A percentile compares a stretch with the other conserved stretches of the same genome.
These are phyloP conservation scores for Cerrena zonata DNA, from an alignment of 1,284 basidiomycete genomes.

Conservation along the genomic window DNA sequence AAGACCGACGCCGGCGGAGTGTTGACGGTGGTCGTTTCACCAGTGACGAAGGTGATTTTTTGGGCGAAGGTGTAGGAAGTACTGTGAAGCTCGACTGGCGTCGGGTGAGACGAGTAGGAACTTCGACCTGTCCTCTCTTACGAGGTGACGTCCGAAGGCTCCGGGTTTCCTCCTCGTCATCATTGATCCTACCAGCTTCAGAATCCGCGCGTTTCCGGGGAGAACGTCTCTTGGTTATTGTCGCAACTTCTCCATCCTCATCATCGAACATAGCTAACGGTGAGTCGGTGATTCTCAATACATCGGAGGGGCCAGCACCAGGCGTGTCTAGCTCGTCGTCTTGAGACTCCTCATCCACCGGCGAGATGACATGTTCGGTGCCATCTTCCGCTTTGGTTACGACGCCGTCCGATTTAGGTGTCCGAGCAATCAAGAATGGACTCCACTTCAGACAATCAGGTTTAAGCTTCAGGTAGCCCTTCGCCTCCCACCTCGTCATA, in stretches of 20 bases:
- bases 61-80: not conserved
- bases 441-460: constrained; percentile 92
- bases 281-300: constrained; percentile 11
- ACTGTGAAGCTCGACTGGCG: not conserved
- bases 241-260: constrained; percentile 21
- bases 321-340: not conserved
- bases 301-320: not conserved
- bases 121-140: not conserved
- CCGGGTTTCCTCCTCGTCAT: too few relatives aligned
- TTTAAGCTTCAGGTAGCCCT: constrained; percentile 75
- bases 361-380: not conserved
- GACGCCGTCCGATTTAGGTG: constrained; percentile 38
- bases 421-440: constrained; percentile 77
- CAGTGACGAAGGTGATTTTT: not conserved
- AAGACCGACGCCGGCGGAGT: not conserved
- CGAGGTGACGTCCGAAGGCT: not conserved
- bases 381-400: not conserved
- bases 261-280: constrained; percentile 26
- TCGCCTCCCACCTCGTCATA: constrained; percentile 68
- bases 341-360: not conserved
- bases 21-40: constrained; percentile 2
- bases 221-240: constrained; percentile 4
- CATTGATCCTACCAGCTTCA: too few relatives aligned
- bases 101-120: constrained; percentile 1
- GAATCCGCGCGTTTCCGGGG: constrained; percentile 12